Evolutionary conservation across 495 filamentous ascomycete species (phyloP).

Genomic region (Evernia prunastri): DNA sequence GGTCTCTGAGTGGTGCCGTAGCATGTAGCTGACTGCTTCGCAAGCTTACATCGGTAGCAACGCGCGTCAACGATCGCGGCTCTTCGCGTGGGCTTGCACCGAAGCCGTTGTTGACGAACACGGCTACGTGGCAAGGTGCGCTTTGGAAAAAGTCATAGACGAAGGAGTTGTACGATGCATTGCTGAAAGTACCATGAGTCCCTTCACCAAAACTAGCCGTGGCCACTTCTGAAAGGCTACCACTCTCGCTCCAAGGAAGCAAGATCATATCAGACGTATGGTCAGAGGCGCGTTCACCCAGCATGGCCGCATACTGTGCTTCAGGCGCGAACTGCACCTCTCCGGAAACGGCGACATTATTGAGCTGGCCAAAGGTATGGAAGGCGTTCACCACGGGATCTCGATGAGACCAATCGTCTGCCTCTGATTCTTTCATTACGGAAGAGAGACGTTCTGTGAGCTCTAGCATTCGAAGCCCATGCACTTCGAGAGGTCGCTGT

Average conservation of each 20-base stretch:
- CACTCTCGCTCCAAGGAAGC: slow-evolving; percentile 87
- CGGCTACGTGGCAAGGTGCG: slow-evolving; percentile 61
- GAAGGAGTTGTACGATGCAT: slow-evolving; percentile 55
- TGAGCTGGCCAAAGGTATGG: slow-evolving; percentile 76
- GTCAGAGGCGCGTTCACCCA: slow-evolving; percentile 60
- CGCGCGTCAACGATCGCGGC: slow-evolving; percentile 30
- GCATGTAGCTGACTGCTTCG: slow-evolving; percentile 22
- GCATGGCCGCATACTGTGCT: slow-evolving; percentile 67
- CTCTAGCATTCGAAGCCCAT: slow-evolving; percentile 79
- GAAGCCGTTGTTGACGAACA: slow-evolving; percentile 74
- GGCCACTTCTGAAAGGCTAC: slow-evolving; percentile 54
- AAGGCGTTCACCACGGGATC: slow-evolving; percentile 93
- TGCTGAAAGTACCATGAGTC: slow-evolving; percentile 32
- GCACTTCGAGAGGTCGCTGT: slow-evolving; percentile 62
- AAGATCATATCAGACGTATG: slow-evolving; percentile 72
- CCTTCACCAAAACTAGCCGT: slow-evolving; percentile 9
- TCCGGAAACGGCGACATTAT: slow-evolving; percentile 78
- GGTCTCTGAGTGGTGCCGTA: slow-evolving; percentile 49
- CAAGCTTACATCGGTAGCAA: slow-evolving; percentile 31
- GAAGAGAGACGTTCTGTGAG: slow-evolving; percentile 89
- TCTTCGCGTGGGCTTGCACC: slow-evolving; percentile 40
- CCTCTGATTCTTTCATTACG: slow-evolving; percentile 87
- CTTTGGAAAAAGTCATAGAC: slow-evolving; percentile 56
- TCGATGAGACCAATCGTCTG: slow-evolving; percentile 65
- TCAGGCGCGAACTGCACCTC: slow-evolving; percentile 71